A percentile compares a stretch with the other conserved stretches of the same genome.
Evolutionary conservation across 2,329 filamentous ascomycete species (phyloP).

Genomic region (Plectosphaerella cucumerina): DNA sequence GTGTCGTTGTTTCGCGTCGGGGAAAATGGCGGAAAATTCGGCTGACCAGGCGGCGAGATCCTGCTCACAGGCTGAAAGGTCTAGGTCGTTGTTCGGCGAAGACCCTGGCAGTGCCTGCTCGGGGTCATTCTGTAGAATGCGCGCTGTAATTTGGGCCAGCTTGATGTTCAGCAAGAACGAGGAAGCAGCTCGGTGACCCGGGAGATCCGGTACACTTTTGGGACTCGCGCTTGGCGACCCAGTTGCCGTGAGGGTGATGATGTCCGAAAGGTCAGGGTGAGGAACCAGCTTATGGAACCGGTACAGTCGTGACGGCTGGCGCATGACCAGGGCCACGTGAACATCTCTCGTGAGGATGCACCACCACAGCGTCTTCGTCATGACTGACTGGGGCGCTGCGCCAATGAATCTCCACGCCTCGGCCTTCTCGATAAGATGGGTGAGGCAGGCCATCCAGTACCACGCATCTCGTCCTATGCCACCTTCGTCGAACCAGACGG

Average conservation of each 20-base stretch:
- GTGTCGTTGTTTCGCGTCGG: background rate
- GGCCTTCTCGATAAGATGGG: slow-evolving; percentile 1
- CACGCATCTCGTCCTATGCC: background rate
- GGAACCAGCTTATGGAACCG: background rate
- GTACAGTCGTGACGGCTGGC: background rate
- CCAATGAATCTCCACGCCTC: slow-evolving; percentile 3
- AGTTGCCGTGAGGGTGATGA: background rate
- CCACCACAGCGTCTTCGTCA: slow-evolving; percentile 1
- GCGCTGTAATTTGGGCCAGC: background rate
- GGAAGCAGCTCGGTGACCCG: background rate
- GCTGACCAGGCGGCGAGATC: slow-evolving; percentile 1
- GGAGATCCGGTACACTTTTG: background rate
- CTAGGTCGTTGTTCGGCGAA: background rate
- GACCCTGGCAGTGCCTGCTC: background rate
- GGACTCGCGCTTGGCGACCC: background rate
- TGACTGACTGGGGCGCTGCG: background rate
- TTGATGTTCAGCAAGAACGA: background rate
- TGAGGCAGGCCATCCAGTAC: slow-evolving; percentile 2
- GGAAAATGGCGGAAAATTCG: background rate
- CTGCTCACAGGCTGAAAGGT: background rate
- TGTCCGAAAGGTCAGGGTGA: background rate
- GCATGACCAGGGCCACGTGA: slow-evolving; percentile 2
- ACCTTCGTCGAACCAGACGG: slow-evolving; percentile 2
- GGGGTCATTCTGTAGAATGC: slow-evolving; percentile 1
- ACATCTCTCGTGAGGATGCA: slow-evolving; percentile 1